These are phyloP conservation scores for Mycena galopus DNA, from an alignment of 768 basidiomycete species.

Conservation along the genomic window DNA sequence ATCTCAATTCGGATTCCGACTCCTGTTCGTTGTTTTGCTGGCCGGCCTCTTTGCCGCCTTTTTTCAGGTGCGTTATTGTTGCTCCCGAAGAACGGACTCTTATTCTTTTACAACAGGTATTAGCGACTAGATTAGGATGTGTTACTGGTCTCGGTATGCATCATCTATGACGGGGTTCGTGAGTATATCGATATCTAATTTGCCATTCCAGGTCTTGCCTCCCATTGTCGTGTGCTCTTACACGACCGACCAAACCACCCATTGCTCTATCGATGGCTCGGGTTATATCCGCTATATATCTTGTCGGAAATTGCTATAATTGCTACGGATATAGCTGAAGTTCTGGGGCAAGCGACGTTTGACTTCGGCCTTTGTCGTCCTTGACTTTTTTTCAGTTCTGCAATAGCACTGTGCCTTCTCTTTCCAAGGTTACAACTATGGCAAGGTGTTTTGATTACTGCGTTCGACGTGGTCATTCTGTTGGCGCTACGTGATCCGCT, in stretches of 20 bases:
- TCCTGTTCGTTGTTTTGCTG: slow-evolving; percentile 90
- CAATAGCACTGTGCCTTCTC: slow-evolving; percentile 83
- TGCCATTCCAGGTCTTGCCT: slow-evolving; percentile 57
- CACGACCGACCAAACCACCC: slow-evolving; percentile 74
- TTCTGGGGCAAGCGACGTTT: slow-evolving; percentile 61
- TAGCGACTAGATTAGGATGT: slow-evolving; percentile 85
- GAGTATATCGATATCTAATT: neutral
- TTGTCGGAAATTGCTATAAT: slow-evolving; percentile 81
- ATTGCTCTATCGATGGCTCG: slow-evolving; percentile 68
- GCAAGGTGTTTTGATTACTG: slow-evolving; percentile 78
- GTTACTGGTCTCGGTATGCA: slow-evolving; percentile 81
- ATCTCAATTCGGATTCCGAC: slow-evolving; percentile 84
- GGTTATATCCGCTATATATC: slow-evolving; percentile 74
- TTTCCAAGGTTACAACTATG: slow-evolving; percentile 78
- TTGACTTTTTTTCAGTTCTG: slow-evolving; percentile 54
- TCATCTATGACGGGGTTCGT: neutral
- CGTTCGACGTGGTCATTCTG: slow-evolving; percentile 76
- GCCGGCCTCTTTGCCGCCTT: slow-evolving; percentile 87
- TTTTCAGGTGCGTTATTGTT: slow-evolving; percentile 66
- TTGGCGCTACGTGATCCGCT: slow-evolving; percentile 81
- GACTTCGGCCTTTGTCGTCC: neutral
- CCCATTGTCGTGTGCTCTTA: slow-evolving; percentile 73
- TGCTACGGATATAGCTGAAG: slow-evolving; percentile 84
- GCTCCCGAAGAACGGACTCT: neutral
- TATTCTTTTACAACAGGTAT: slow-evolving; percentile 46